Evolutionary conservation across 805 yeast species (phyloP), one percentile per base, ranked within the genome.

Genomic region (Barnettozyma pratensis): DNA sequence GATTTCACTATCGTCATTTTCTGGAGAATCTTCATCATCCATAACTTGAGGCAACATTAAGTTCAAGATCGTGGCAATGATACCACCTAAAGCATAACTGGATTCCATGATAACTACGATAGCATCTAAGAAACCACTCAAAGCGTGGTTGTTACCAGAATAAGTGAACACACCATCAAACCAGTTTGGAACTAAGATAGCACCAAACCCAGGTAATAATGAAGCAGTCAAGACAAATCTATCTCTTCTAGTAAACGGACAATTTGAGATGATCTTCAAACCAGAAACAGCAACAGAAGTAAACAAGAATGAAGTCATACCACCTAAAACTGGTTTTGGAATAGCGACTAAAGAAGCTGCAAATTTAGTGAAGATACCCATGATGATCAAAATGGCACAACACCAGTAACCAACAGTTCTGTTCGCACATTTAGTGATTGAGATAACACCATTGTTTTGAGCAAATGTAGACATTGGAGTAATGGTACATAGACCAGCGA

Each of bases 381-480:
- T 88, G 51, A 90, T 66, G 44, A 91, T 64, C 56, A 90, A 71
- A 72, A 86, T 85, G 69, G 86, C 76, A 55, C 87, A 84, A 68
- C 87, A 79, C 80, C 87, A 84, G 65, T 80, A 81, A 34, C 94
- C 97, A 27, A 79, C 87, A 42, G 76, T 73, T 70, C 95, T 78
- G 59, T 87, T 82, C 41, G 96, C 97, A 70, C 96, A 88, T 64
- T 87, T 88, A 43, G 97, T 90, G 64, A 91, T 76, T 26, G 96
- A 83, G 55, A 90, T 88, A 50, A 90, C 96, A 73, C 97, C 97
- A 64, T 90, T 90, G 69, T 90, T 90, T 68, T 90, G 97, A 7
- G 97, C 96, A 71, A 90, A 90, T 0, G 94, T 85, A 12, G 95
- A 83, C 82, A 89, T 75, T 49, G 97, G 96, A 11, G 96, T 85